These are phyloP conservation scores for Diaporthe citriasiana DNA, from an alignment of 2,329 filamentous ascomycete species.

Conservation along the genomic window DNA sequence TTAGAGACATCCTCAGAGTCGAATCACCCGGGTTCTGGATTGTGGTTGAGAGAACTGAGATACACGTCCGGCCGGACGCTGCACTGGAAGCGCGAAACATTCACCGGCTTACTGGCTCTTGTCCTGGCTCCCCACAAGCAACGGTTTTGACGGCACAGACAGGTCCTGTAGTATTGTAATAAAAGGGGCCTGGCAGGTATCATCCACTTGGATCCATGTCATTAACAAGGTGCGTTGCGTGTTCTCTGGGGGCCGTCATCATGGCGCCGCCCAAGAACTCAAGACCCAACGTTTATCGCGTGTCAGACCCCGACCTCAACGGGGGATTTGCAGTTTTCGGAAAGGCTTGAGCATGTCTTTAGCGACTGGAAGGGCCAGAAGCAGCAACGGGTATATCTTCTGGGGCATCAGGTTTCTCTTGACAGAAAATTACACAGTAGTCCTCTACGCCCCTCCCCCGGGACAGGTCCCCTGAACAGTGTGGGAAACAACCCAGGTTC, in stretches of 20 bases:
- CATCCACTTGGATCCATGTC: conserved; percentile 36
- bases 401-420: conserved; percentile 2
- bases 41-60: neutral
- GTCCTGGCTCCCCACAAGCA: neutral
- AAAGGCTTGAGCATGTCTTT: neutral
- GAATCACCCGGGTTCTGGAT: conserved; percentile 12
- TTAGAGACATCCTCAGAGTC: conserved; percentile 19
- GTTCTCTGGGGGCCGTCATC: conserved; percentile 3
- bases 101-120: neutral
- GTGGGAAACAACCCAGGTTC: conserved; percentile 26
- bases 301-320: conserved; percentile 9
- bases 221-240: conserved; percentile 4
- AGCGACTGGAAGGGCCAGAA: neutral
- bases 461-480: conserved; percentile 10
- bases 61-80: neutral
- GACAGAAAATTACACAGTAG: neutral
- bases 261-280: neutral
- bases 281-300: neutral
- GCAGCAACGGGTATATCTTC: neutral
- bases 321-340: conserved; percentile 10
- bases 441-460: neutral
- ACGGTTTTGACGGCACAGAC: conserved; percentile 21
- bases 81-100: neutral
- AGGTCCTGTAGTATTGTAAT: conserved; percentile 21
- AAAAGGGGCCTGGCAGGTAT: conserved; percentile 30